Evolutionary conservation across 1,284 basidiomycete species (phyloP), one percentile per base, ranked within the genome.

Genomic region (Puccinia hordei): DNA sequence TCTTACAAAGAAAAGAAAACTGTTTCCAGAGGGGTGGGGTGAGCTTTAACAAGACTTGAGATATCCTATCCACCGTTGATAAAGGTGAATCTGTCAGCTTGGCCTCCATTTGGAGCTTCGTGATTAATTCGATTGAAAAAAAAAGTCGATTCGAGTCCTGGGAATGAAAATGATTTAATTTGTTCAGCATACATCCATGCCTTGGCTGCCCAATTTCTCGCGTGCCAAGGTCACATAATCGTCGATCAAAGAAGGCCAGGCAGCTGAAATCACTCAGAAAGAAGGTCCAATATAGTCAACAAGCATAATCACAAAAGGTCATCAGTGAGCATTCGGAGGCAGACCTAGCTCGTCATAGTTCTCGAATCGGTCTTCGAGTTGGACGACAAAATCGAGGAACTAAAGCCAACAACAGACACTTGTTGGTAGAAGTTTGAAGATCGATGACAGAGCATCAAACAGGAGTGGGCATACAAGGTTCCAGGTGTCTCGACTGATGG

Each of bases 181-280:
- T 51, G 35, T 59, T 73, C 35, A 75, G 38, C 57, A 80, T 15
- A 63, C 69, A 51, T 80, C 78, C 78, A 80, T 80, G 22, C 27
- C 49, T 49, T 80, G 69, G 24, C 59, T 44, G 72, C 13, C 41
- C n/a, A 74, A 17, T 63, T 80, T 80, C 38, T 73, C 69, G n/a
- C 61, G 59, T 5, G 78, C 69, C 12, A 65, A n/a, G 24, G 53
- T 53, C 4, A 80, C 78, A 35, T 65, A 80, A 66, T 80, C 78
- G 53, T 80, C 78, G 72, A 80, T 80, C 44, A 80, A n/a, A 57
- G 78, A 80, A 55, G 78, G 78, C 78, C 78, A 80, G 24, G 78
- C 78, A 33, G 55, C 78, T 80, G 66, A 0, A 30, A 66, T 53
- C 66, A 69, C 24, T 15, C n/a, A 19, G 38, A 44, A 1, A 12